Base-by-base conservation (phyloP, 192 early-diverging fungal genomes). In the Haplosporangium gracile region DNA sequence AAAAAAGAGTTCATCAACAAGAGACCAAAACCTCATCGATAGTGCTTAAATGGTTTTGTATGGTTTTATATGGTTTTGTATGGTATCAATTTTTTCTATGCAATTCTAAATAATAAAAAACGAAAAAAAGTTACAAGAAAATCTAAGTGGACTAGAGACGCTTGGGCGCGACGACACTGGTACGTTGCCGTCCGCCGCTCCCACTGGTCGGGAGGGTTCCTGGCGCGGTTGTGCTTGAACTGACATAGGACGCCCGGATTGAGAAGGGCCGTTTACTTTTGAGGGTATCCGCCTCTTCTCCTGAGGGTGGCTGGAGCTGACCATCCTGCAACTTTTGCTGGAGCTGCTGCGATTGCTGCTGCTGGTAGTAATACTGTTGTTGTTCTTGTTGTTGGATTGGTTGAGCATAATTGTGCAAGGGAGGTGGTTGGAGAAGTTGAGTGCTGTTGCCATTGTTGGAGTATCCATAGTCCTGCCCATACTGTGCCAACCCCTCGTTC, bases 121-220 rank as follows among this genome's bases (percentile, higher is more conserved):
- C 22, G 26, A 65, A 29, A 65, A 32, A 65, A 60, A 26, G n/a
- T 10, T 26, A 7, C 24, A 57, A 29, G 53, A 55, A 60, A 26
- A 7, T 26, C 5, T 5, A 60, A 60, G 26, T 26, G 16, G n/a
- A 3, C 43, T 32, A 57, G n/a, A 63, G 55, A n/a, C 79, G 84
- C 24, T 81, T 86, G 38, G 84, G 84, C 45, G 78, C 79, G 39
- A 78, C 39, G 7, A 86, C 72, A 81, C 84, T 86, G 16, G 84
- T 70, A 29, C 84, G 84, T 72, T 86, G 84, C 39, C 84, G 51
- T 73, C 82, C 80, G 32, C 82, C 84, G 77, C 78, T 79, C 32
- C 55, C 38, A 26, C 34, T 36, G 29, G 34, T 22, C 36, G 43
- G 49, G 5, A 74, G 60, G 7, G 26, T 79, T 53, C 78, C 76